Conservation (phyloP, 208 protist genomes). For the Trypanosoma grayi region DNA sequence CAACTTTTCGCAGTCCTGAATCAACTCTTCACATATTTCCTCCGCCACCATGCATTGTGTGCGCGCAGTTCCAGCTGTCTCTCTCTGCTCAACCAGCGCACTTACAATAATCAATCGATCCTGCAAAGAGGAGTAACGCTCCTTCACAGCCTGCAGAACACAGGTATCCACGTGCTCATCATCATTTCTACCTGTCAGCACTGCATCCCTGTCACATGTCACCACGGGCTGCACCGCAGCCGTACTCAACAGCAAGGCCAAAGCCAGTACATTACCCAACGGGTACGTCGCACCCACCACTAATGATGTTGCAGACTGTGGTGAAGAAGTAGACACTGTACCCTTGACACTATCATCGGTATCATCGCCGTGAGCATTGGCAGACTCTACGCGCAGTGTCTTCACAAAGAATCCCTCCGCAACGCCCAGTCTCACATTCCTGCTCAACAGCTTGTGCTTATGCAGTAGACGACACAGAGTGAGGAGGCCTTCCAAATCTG, state of each 20-base stretch:
- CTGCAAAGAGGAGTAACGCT: slow-evolving; percentile 3
- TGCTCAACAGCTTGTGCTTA: slow-evolving; percentile 37
- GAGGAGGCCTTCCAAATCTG: slow-evolving; percentile 32
- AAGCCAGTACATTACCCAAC: slow-evolving; percentile 13
- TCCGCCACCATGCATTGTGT: background rate
- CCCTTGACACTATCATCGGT: too few species aligned
- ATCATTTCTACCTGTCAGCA: background rate
- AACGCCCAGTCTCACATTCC: slow-evolving; percentile 20
- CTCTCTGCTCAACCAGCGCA: slow-evolving; percentile 17
- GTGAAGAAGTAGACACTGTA: background rate
- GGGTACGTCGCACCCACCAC: background rate
- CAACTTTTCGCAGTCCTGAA: slow-evolving; percentile 30
- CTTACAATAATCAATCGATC: slow-evolving; percentile 14
- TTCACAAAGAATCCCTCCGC: slow-evolving; percentile 28
- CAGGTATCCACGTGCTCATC: background rate
- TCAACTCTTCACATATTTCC: slow-evolving; percentile 24
- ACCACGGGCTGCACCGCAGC: background rate
- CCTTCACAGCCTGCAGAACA: slow-evolving; percentile 7
- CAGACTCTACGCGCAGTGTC: background rate
- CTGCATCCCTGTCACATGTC: background rate
- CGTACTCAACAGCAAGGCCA: slow-evolving; percentile 12
- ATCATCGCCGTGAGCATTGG: background rate
- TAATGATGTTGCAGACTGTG: background rate
- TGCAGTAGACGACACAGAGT: slow-evolving; percentile 30
- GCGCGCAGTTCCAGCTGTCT: background rate